Conservation (phyloP, 139 green algal genomes). For the Monoraphidium neglectum region DNA sequence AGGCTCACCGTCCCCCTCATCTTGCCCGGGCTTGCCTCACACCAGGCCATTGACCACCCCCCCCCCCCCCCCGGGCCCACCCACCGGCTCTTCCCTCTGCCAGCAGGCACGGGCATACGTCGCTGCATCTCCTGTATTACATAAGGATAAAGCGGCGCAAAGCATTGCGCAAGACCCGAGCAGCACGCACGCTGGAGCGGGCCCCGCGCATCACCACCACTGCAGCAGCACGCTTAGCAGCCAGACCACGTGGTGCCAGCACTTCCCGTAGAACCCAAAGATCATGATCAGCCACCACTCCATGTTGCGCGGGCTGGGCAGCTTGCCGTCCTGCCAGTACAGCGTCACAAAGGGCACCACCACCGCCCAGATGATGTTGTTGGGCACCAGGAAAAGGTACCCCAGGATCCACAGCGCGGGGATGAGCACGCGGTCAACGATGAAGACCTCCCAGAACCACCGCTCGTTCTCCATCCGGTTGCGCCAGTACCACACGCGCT, state of each 20-base stretch:
- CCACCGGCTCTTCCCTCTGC: too few species aligned
- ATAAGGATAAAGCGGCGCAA: too few species aligned
- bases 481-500: slow-evolving; percentile 60
- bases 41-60: too few species aligned
- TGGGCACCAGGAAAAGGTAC: slow-evolving; percentile 52
- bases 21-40: too few species aligned
- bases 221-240: slow-evolving; percentile 7
- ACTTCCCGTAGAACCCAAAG: slow-evolving; percentile 51
- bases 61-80: too few species aligned
- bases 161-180: too few species aligned
- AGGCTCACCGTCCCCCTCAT: too few species aligned
- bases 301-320: slow-evolving; percentile 35
- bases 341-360: slow-evolving; percentile 48
- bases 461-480: slow-evolving; percentile 64
- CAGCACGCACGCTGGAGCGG: too few species aligned
- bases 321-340: slow-evolving; percentile 37
- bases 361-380: slow-evolving; percentile 56
- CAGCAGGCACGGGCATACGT: too few species aligned
- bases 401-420: slow-evolving; percentile 38
- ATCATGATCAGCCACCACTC: slow-evolving; percentile 64
- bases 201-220: slow-evolving; percentile 26
- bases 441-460: slow-evolving; percentile 66
- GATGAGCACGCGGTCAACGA: slow-evolving; percentile 36
- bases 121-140: too few species aligned
- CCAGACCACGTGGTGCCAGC: slow-evolving; percentile 22